A percentile compares a stretch with the other conserved stretches of the same genome.
Evolutionary conservation across 164 flowering plant genomes (phyloP).

Genomic region (Chloranthus sessilifolius): DNA sequence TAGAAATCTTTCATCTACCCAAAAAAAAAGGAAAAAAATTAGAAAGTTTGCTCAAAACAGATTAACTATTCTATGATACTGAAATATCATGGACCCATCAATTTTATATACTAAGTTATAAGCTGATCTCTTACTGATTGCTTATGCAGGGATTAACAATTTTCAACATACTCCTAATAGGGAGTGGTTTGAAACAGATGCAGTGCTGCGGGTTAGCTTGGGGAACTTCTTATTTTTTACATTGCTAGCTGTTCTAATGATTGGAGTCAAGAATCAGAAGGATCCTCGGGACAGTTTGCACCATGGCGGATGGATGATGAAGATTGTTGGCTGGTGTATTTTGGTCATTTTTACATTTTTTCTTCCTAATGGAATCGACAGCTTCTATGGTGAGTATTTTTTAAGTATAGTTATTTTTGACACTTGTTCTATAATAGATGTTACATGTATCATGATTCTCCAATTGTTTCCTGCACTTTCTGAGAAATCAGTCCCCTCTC

Average conservation of each 20-base stretch:
- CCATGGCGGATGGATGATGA: constrained; percentile 97
- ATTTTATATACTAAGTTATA: too few relatives aligned
- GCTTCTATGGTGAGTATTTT: constrained; percentile 61
- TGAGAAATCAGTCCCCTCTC: too few relatives aligned
- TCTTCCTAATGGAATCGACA: constrained; percentile 76
- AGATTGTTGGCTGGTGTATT: constrained; percentile 69
- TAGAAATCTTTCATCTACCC: too few relatives aligned
- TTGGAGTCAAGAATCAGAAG: constrained; percentile 80
- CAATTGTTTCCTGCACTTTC: too few relatives aligned
- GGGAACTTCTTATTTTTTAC: constrained; percentile 88
- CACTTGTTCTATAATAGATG: too few relatives aligned
- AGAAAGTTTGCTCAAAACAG: too few relatives aligned
- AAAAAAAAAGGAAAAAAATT: too few relatives aligned
- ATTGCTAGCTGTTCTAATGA: constrained; percentile 60
- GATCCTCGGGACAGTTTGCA: constrained; percentile 88
- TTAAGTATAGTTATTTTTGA: too few relatives aligned
- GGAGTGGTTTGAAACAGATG: constrained; percentile 96
- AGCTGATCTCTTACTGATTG: too few relatives aligned
- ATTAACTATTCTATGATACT: too few relatives aligned
- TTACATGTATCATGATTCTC: too few relatives aligned
- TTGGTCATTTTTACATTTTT: constrained; percentile 78
- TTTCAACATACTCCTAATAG: constrained; percentile 68
- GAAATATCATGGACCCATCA: too few relatives aligned
- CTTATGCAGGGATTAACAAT: constrained; percentile 90
- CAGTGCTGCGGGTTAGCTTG: constrained; percentile 90